A percentile compares a stretch with the other conserved stretches of the same genome.
These are phyloP conservation scores for Brassica cretica DNA, from an alignment of 345 rosid species.

Conservation along the genomic window DNA sequence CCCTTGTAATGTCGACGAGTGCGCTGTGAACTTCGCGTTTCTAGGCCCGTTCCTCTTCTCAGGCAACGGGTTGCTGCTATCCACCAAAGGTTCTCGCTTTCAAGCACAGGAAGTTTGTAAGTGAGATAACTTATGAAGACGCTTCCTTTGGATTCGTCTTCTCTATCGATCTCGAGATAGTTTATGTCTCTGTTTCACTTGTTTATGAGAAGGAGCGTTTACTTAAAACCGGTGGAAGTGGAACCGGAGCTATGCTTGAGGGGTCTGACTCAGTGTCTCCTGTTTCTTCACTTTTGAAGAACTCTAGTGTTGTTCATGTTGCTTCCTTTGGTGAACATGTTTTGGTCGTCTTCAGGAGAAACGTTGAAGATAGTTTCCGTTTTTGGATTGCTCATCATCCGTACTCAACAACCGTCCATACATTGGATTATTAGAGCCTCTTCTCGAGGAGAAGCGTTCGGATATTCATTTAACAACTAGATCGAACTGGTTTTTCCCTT, in stretches of 20 bases:
- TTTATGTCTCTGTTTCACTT: slow-evolving; percentile 70
- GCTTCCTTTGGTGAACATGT: slow-evolving; percentile 55
- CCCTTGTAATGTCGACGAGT: slow-evolving; percentile 38
- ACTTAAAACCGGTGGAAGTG: slow-evolving; percentile 76
- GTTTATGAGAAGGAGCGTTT: slow-evolving; percentile 88
- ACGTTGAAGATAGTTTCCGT: slow-evolving; percentile 38
- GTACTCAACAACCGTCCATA: slow-evolving; percentile 47
- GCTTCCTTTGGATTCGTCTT: slow-evolving; percentile 67
- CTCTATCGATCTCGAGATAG: slow-evolving; percentile 59
- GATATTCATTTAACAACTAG: slow-evolving; percentile 52
- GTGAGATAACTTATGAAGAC: slow-evolving; percentile 61
- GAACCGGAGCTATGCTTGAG: slow-evolving; percentile 77
- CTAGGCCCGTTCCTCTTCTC: slow-evolving; percentile 37
- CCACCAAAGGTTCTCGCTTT: slow-evolving; percentile 59
- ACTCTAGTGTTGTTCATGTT: slow-evolving; percentile 67
- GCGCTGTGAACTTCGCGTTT: slow-evolving; percentile 44
- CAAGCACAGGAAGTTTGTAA: slow-evolving; percentile 53
- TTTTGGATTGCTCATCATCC: slow-evolving; percentile 63
- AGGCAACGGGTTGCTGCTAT: slow-evolving; percentile 32
- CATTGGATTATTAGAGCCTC: slow-evolving; percentile 61
- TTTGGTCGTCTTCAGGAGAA: slow-evolving; percentile 72
- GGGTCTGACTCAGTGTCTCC: slow-evolving; percentile 62
- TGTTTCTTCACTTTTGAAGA: slow-evolving; percentile 64
- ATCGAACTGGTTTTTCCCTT: slow-evolving; percentile 61
- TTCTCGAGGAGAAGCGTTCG: slow-evolving; percentile 43